Conservation (phyloP, 208 protist genomes). For the Acanthamoeba comandoni region DNA sequence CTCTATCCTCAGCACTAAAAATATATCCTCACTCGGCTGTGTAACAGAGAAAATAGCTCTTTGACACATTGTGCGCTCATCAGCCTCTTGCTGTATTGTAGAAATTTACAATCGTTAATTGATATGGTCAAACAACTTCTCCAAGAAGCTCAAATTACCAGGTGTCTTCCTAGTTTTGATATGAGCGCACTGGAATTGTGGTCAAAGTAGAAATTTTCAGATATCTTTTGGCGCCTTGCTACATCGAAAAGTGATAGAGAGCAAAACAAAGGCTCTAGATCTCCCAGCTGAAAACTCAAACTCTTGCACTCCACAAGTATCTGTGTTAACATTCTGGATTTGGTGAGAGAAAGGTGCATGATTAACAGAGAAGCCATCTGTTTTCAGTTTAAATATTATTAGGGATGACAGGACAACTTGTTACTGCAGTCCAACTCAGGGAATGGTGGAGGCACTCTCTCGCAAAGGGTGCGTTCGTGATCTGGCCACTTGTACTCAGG, state of each 20-base stretch:
- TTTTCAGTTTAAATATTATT: no score
- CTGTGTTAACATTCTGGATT: not conserved
- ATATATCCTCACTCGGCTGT: slow-evolving; percentile 74
- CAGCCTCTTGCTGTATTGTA: slow-evolving; percentile 43
- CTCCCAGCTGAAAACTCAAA: slow-evolving; percentile 31
- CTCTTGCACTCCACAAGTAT: slow-evolving; percentile 36
- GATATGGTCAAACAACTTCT: not conserved
- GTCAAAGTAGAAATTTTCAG: slow-evolving; percentile 74
- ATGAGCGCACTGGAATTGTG: slow-evolving; percentile 4
- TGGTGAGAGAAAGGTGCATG: no score
- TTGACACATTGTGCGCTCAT: slow-evolving; percentile 33
- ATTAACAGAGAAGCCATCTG: no score
- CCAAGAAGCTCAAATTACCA: not conserved
- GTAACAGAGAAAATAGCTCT: slow-evolving; percentile 27
- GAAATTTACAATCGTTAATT: not conserved
- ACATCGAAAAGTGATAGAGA: slow-evolving; percentile 58
- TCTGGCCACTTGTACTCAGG: slow-evolving; percentile 71
- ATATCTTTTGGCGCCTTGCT: slow-evolving; percentile 22
- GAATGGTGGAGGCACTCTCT: slow-evolving; percentile 23
- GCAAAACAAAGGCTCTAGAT: slow-evolving; percentile 76
- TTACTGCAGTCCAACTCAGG: slow-evolving; percentile 20
- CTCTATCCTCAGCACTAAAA: slow-evolving; percentile 74
- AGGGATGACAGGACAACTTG: no score
- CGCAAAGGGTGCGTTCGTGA: slow-evolving; percentile 50
- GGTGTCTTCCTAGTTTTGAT: slow-evolving; percentile 56